Percentiles rank a stretch among this genome's conserved stretches.
phyloP scores from a whole-genome alignment of 139 green algal species.

The Auxenochlorella protothecoides region DNA sequence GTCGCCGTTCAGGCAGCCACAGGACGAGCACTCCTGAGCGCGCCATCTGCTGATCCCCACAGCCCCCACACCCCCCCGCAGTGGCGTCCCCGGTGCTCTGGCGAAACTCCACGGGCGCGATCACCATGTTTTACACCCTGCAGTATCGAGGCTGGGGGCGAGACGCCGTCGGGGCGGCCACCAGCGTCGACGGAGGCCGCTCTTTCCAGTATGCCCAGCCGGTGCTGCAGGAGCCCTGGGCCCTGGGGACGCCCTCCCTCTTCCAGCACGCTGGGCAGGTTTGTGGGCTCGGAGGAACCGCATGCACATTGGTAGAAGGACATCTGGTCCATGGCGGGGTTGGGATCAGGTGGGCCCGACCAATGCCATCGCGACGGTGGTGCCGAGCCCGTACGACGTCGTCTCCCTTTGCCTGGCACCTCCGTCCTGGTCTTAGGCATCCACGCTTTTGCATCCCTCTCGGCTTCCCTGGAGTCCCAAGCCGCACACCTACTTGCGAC shows the following conservation, averaged over 20 bases:
- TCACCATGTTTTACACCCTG: conserved; percentile 33
- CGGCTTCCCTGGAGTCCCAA: no score
- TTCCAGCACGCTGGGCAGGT: conserved; percentile 13
- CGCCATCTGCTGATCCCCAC: not conserved
- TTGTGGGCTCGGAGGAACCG: not conserved
- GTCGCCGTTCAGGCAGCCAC: no score
- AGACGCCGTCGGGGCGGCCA: conserved; percentile 28
- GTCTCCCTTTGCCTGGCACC: no score
- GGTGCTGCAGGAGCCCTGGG: conserved; percentile 28
- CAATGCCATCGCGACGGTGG: not conserved
- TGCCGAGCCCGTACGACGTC: not conserved
- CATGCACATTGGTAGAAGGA: not conserved
- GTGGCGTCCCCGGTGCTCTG: conserved; percentile 9
- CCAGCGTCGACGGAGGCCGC: conserved; percentile 18
- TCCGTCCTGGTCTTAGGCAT: no score
- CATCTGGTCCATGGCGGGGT: not conserved
- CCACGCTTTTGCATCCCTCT: no score
- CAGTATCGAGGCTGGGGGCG: conserved; percentile 14
- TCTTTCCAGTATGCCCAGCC: conserved; percentile 22
- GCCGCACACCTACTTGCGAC: no score
- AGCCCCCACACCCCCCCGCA: not conserved
- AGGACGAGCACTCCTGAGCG: no score
- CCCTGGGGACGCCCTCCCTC: conserved; percentile 38
- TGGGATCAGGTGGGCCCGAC: not conserved
- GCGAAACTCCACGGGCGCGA: conserved; percentile 1